These are phyloP conservation scores for Tremella mesenterica DNA, from an alignment of 768 basidiomycete species.

Conservation along the genomic window DNA sequence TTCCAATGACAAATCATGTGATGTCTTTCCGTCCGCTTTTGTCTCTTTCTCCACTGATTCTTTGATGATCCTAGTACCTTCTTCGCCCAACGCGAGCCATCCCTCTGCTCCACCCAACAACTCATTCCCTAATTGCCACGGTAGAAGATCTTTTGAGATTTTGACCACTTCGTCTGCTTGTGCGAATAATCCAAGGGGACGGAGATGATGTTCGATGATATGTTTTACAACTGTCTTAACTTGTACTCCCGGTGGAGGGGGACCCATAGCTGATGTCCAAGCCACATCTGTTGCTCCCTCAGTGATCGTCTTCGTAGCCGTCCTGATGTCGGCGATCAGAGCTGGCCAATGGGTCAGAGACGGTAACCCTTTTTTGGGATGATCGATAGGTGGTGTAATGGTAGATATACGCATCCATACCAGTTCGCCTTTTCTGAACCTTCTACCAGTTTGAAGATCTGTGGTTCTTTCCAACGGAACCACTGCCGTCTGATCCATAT, in stretches of 20 bases:
- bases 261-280: neutral
- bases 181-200: constrained; percentile 31
- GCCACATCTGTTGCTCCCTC: neutral
- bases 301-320: neutral
- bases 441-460: constrained; percentile 17
- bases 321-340: constrained; percentile 18
- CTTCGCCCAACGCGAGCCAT: constrained; percentile 22
- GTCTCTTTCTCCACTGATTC: constrained; percentile 14
- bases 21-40: constrained; percentile 6
- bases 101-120: constrained; percentile 25
- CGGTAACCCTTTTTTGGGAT: neutral
- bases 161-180: constrained; percentile 14
- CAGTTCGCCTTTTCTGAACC: constrained; percentile 32
- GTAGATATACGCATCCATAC: constrained; percentile 26
- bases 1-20: neutral
- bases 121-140: constrained; percentile 28
- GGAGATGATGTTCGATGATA: constrained; percentile 20
- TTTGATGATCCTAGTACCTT: constrained; percentile 13
- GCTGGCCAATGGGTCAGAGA: constrained; percentile 36
- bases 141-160: constrained; percentile 21
- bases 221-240: neutral
- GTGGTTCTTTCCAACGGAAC: constrained; percentile 17
- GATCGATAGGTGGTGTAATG: constrained; percentile 7
- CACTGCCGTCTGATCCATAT: constrained; percentile 13
- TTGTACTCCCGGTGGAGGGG: neutral